These are phyloP conservation scores for Kondoa malvinella DNA, from an alignment of 768 basidiomycete genomes.

Conservation along the genomic window DNA sequence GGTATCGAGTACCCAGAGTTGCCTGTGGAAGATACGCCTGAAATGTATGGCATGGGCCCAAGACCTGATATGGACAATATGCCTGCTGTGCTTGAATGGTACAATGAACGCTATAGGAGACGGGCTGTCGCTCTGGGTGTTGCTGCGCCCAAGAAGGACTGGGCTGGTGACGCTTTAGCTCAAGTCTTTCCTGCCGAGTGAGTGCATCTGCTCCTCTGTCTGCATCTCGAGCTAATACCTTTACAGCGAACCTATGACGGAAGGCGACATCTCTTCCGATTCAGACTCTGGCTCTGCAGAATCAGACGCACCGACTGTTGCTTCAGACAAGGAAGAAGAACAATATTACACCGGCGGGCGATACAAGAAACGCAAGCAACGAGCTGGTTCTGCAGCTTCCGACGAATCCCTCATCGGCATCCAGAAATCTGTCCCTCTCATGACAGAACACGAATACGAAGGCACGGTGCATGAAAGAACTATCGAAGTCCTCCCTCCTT, in stretches of 20 bases:
- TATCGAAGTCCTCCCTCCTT: conserved; percentile 45
- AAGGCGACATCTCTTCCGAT: background rate
- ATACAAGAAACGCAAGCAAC: background rate
- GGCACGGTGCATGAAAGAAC: conserved; percentile 36
- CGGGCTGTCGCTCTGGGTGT: background rate
- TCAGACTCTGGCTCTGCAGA: background rate
- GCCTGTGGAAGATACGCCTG: background rate
- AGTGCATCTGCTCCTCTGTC: no score
- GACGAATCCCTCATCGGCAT: background rate
- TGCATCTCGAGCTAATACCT: no score
- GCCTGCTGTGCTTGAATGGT: background rate
- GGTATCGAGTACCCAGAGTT: no score
- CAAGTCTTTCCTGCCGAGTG: no score
- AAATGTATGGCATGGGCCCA: background rate
- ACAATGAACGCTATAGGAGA: background rate
- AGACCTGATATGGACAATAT: background rate
- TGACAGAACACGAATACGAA: conserved; percentile 36
- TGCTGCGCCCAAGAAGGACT: background rate
- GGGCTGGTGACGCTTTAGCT: background rate
- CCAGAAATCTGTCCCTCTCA: conserved; percentile 7
- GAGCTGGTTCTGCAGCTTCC: background rate
- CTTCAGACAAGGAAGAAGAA: no score
- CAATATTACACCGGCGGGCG: no score
- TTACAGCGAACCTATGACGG: no score
- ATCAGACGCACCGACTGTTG: background rate